phyloP scores from a whole-genome alignment of 2,329 filamentous ascomycete genomes.

The Aspergillus proliferans region DNA sequence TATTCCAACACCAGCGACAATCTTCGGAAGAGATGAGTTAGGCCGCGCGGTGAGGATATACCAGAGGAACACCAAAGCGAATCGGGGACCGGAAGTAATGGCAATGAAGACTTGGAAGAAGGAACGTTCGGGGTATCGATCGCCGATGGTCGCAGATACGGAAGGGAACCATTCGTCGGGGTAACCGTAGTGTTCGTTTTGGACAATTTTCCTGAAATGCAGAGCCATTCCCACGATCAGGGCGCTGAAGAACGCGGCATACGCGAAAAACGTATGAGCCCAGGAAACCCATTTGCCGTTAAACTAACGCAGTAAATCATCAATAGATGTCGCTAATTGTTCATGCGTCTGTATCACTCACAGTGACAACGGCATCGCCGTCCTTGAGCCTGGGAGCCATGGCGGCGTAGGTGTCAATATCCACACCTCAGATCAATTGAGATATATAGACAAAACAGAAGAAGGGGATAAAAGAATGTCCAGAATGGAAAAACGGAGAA shows the following conservation, averaged over 20 bases:
- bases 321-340: slow-evolving; percentile 17
- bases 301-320: slow-evolving; percentile 43
- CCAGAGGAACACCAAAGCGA: slow-evolving; percentile 84
- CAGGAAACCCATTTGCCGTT: slow-evolving; percentile 88
- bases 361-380: slow-evolving; percentile 56
- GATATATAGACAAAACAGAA: slow-evolving; percentile 8
- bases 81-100: slow-evolving; percentile 87
- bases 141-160: slow-evolving; percentile 93
- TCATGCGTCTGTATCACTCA: slow-evolving; percentile 31
- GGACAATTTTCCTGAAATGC: slow-evolving; percentile 94
- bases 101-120: slow-evolving; percentile 98
- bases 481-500: slow-evolving; percentile 12
- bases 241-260: slow-evolving; percentile 77
- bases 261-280: slow-evolving; percentile 76
- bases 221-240: slow-evolving; percentile 72
- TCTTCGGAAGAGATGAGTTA: slow-evolving; percentile 69
- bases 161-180: slow-evolving; percentile 96
- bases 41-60: slow-evolving; percentile 79
- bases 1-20: slow-evolving; percentile 71
- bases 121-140: slow-evolving; percentile 91
- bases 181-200: slow-evolving; percentile 94
- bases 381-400: slow-evolving; percentile 60
- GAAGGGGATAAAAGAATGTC: slow-evolving; percentile 13
- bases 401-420: slow-evolving; percentile 20
- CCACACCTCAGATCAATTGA: slow-evolving; percentile 3